Conservation (phyloP, 2,329 filamentous ascomycete species). For the Chaetothyriales sp. region DNA sequence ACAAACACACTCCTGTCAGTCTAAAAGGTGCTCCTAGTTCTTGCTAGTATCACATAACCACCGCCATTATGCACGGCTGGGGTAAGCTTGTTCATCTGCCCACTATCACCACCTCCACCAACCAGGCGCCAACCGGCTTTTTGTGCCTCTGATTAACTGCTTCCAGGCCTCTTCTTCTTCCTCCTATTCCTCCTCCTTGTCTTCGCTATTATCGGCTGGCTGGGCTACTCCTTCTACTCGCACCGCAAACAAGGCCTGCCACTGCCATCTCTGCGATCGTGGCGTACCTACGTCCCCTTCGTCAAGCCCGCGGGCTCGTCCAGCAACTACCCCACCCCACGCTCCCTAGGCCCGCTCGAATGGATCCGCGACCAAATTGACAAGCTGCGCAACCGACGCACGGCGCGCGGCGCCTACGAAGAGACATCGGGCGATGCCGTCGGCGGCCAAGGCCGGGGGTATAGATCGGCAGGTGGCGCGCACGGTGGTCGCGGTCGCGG, state of each 20-base stretch:
- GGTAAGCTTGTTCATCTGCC: slow-evolving; percentile 5
- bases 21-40: background rate
- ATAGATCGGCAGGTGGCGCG: slow-evolving; percentile 19
- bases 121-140: background rate
- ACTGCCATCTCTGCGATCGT: slow-evolving; percentile 30
- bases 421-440: slow-evolving; percentile 31
- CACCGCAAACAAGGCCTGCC: slow-evolving; percentile 63
- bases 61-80: slow-evolving; percentile 11
- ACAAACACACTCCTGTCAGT: background rate
- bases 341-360: slow-evolving; percentile 49
- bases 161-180: slow-evolving; percentile 53
- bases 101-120: background rate
- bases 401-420: slow-evolving; percentile 60
- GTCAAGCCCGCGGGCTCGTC: slow-evolving; percentile 27
- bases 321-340: slow-evolving; percentile 39
- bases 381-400: slow-evolving; percentile 51
- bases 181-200: slow-evolving; percentile 52
- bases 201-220: slow-evolving; percentile 48
- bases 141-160: background rate
- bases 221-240: slow-evolving; percentile 57
- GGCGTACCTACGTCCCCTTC: slow-evolving; percentile 58
- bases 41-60: background rate
- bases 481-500: slow-evolving; percentile 40
- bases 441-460: slow-evolving; percentile 18
- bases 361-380: slow-evolving; percentile 58